Percentiles rank a stretch among this genome's conserved stretches.
Evolutionary conservation across 2,329 filamentous ascomycete species (phyloP).

Genomic region (Triangularia setosa): DNA sequence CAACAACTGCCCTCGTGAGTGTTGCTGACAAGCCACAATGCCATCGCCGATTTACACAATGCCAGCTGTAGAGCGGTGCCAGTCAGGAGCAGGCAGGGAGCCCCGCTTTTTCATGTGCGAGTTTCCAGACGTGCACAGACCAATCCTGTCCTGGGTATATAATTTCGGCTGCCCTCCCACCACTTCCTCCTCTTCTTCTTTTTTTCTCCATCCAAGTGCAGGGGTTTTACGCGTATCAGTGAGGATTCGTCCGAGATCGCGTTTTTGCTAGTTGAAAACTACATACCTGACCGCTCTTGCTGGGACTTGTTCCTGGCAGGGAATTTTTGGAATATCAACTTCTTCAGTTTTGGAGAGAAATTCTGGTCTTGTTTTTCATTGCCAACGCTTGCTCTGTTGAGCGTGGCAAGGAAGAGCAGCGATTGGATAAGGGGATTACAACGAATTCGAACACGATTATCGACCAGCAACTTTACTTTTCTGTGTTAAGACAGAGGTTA

Average conservation of each 20-base stretch:
- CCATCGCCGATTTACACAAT: neutral
- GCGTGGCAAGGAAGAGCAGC: constrained; percentile 47
- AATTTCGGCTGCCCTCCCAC: neutral
- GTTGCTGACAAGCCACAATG: neutral
- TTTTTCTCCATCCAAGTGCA: constrained; percentile 61
- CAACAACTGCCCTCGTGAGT: neutral
- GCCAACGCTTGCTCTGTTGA: constrained; percentile 39
- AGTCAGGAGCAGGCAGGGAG: neutral
- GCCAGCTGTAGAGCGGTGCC: neutral
- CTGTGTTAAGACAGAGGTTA: neutral
- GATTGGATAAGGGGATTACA: neutral
- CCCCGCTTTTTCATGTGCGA: constrained; percentile 5
- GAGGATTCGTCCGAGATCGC: constrained; percentile 83
- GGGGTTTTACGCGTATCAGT: constrained; percentile 78
- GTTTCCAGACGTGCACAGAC: constrained; percentile 23
- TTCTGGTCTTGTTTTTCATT: constrained; percentile 47
- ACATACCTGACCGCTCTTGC: constrained; percentile 69
- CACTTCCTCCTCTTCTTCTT: constrained; percentile 31
- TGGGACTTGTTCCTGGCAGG: constrained; percentile 64
- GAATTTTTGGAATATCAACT: constrained; percentile 69
- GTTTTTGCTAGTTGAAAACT: constrained; percentile 92
- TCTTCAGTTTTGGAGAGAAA: constrained; percentile 35
- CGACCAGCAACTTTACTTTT: neutral
- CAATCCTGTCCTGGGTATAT: constrained; percentile 11
- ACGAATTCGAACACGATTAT: neutral